phyloP scores from a whole-genome alignment of 768 basidiomycete species.

The Amanita pseudoporphyria region DNA sequence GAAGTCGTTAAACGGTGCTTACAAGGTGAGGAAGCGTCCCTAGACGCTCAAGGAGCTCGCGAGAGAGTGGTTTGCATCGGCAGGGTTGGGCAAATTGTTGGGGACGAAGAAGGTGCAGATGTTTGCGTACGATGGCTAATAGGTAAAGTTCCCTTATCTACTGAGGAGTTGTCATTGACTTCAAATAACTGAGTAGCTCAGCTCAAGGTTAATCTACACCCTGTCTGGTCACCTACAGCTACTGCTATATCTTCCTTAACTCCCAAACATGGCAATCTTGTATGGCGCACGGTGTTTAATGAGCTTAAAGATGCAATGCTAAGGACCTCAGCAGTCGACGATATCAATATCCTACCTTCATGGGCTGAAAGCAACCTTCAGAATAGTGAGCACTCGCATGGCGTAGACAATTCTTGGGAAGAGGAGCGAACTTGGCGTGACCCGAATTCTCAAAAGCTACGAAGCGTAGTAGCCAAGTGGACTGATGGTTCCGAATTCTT shows the following conservation, averaged over 20 bases:
- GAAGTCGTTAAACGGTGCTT: conserved; percentile 60
- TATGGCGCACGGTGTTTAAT: conserved; percentile 64
- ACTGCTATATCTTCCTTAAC: conserved; percentile 49
- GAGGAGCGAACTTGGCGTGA: conserved; percentile 76
- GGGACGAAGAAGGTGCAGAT: conserved; percentile 49
- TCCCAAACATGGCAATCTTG: conserved; percentile 51
- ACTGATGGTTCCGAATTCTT: conserved; percentile 20
- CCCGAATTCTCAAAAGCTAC: conserved; percentile 57
- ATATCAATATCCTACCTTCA: not conserved
- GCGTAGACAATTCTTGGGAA: conserved; percentile 40
- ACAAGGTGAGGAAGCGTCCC: conserved; percentile 70
- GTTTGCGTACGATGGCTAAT: conserved; percentile 65
- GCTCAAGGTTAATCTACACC: conserved; percentile 87
- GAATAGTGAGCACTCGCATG: conserved; percentile 13
- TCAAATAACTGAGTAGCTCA: conserved; percentile 44
- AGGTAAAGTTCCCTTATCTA: conserved; percentile 30
- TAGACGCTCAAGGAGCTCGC: conserved; percentile 73
- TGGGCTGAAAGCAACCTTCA: not conserved
- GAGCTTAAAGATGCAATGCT: conserved; percentile 38
- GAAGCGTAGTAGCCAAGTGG: conserved; percentile 40
- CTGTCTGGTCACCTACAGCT: conserved; percentile 79
- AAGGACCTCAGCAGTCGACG: conserved; percentile 11
- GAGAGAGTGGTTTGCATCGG: conserved; percentile 78
- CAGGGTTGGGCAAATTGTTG: conserved; percentile 56
- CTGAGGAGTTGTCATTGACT: not conserved